Evolutionary conservation across 2,329 filamentous ascomycete species (phyloP).

Genomic region (Cytospora piceicola): DNA sequence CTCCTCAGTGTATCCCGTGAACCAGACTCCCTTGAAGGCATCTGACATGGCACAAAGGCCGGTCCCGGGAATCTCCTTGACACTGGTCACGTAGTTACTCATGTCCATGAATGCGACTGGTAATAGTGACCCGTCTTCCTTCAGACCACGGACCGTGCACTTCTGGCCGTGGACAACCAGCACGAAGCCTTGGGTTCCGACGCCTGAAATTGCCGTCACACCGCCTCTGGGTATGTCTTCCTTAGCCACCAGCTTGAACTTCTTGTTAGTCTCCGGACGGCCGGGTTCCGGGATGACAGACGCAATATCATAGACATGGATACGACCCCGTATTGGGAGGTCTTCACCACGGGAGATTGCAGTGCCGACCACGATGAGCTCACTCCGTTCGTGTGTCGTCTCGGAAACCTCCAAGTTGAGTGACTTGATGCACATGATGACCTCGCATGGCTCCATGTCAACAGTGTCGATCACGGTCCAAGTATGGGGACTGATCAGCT

Average conservation of each 20-base stretch:
- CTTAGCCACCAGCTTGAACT: slow-evolving; percentile 81
- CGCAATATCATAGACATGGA: slow-evolving; percentile 92
- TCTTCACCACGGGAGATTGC: slow-evolving; percentile 89
- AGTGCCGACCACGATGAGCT: slow-evolving; percentile 83
- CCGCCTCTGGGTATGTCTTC: slow-evolving; percentile 92
- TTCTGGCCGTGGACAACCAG: slow-evolving; percentile 94
- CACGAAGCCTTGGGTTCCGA: slow-evolving; percentile 86
- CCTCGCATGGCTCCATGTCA: slow-evolving; percentile 73
- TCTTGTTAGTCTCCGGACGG: slow-evolving; percentile 81
- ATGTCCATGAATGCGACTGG: slow-evolving; percentile 98
- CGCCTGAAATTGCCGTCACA: slow-evolving; percentile 82
- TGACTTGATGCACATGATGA: slow-evolving; percentile 79
- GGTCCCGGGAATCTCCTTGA: slow-evolving; percentile 80
- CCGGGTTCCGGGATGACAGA: slow-evolving; percentile 88
- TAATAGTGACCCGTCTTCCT: slow-evolving; percentile 89
- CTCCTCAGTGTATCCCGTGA: slow-evolving; percentile 94
- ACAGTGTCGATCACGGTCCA: slow-evolving; percentile 80
- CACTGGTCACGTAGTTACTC: slow-evolving; percentile 87
- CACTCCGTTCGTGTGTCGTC: slow-evolving; percentile 81
- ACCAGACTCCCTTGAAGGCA: slow-evolving; percentile 92
- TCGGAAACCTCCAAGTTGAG: slow-evolving; percentile 90
- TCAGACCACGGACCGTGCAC: slow-evolving; percentile 93
- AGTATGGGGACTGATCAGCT: slow-evolving; percentile 75
- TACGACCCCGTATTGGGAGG: slow-evolving; percentile 78
- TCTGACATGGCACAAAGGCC: slow-evolving; percentile 89